Evolutionary conservation across 2,329 filamentous ascomycete genomes (phyloP), one percentile per base, ranked within the genome.

Genomic region (Passalora sequoiae): DNA sequence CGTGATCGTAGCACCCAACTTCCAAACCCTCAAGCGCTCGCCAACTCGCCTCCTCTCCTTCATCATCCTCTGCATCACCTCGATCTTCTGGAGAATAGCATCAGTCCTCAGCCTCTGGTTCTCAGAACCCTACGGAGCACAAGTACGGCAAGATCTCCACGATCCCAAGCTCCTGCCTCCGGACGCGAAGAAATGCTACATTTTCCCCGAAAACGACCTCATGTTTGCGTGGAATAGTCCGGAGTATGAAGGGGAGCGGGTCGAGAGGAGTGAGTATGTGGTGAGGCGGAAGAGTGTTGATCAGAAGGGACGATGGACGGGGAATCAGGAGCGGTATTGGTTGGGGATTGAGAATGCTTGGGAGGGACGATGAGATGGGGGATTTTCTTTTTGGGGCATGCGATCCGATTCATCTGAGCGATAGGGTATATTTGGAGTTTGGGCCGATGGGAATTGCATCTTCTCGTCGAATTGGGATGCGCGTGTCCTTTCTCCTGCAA

Each of bases 311-410:
- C 28, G 41, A 20, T 58, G 56, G 58, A 57, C 45, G 3, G 44
- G 46, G 4, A 48, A 60, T 43, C 55, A 61, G 44, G 57, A 60
- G 44, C 44, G 58, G 25, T 60, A 58, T 39, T 61, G 58, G 57
- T 24, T 50, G 17, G 54, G 57, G 1, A 51, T 61, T 13, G 58
- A 59, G 41, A 55, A 51, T 27, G 55, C 54, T n/a, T 60, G 56
- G 57, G 55, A 60, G 19, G 49, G 54, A 20, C 25, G 17, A 19
- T 38, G 28, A 29, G 5, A n/a, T n/a, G n/a, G n/a, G n/a, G n/a
- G n/a, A n/a, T n/a, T n/a, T n/a, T n/a, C n/a, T n/a, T n/a, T n/a
- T n/a, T n/a, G n/a, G n/a, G n/a, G n/a, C n/a, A n/a, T n/a, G n/a
- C n/a, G n/a, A n/a, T n/a, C n/a, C n/a, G n/a, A n/a, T n/a, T n/a